Conservation (phyloP, 2,329 filamentous ascomycete species). For the Colletotrichum sansevieriae region DNA sequence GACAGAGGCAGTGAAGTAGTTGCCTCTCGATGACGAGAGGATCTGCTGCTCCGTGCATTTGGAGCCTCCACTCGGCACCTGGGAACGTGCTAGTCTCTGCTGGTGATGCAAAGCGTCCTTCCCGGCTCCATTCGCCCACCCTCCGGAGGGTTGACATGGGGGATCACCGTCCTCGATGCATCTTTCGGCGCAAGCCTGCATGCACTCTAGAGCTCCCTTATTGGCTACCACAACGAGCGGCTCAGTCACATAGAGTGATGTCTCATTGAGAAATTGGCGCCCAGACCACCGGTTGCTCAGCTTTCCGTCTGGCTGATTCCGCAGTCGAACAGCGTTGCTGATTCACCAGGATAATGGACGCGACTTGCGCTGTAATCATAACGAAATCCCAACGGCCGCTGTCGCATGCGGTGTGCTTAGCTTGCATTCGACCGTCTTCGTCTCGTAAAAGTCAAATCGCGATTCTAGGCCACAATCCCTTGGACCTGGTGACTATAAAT, state of each 20-base stretch:
- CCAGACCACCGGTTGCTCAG: conserved; percentile 4
- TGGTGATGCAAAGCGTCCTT: conserved; percentile 36
- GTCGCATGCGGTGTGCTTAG: conserved; percentile 27
- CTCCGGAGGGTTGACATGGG: conserved; percentile 27
- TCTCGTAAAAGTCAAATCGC: neutral
- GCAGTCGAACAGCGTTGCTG: conserved; percentile 15
- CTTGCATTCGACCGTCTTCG: conserved; percentile 23
- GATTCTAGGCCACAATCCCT: neutral
- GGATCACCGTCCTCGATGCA: conserved; percentile 38
- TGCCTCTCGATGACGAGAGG: conserved; percentile 11
- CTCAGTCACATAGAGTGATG: conserved; percentile 23
- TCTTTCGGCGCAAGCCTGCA: conserved; percentile 29
- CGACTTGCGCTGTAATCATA: neutral
- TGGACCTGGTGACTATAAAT: neutral
- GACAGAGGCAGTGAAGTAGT: conserved; percentile 6
- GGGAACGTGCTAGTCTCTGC: neutral
- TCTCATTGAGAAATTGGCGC: conserved; percentile 23
- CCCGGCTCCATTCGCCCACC: conserved; percentile 12
- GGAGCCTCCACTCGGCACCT: neutral
- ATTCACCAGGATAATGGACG: conserved; percentile 11
- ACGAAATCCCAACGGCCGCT: conserved; percentile 16
- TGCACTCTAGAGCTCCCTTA: conserved; percentile 13
- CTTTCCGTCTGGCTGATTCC: conserved; percentile 16
- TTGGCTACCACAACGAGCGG: conserved; percentile 9
- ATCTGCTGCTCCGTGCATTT: neutral